phyloP scores from a whole-genome alignment of 2,329 filamentous ascomycete species.

The Aspergillus fijiensis region DNA sequence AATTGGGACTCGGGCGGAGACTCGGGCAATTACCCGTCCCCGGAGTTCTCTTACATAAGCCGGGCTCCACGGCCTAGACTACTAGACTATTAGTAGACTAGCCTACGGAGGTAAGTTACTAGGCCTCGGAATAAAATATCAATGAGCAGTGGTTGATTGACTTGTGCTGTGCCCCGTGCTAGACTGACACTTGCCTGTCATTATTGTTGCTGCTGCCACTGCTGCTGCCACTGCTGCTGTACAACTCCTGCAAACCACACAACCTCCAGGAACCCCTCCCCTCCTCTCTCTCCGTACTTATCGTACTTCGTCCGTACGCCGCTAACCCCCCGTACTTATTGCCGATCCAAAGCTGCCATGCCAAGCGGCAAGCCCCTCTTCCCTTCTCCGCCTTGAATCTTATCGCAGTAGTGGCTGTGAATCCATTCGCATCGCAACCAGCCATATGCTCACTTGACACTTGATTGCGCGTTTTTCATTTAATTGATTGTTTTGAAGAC shows the following conservation, averaged over 20 bases:
- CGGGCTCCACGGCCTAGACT: slow-evolving; percentile 5
- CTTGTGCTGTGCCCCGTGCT: too few relatives aligned
- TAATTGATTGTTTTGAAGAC: slow-evolving; percentile 18
- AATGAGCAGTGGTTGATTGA: background rate
- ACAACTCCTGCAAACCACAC: background rate
- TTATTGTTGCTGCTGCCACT: background rate
- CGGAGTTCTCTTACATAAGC: slow-evolving; percentile 6
- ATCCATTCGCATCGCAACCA: background rate
- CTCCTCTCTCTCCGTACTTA: too few relatives aligned
- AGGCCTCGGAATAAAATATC: background rate
- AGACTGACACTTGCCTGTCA: too few relatives aligned
- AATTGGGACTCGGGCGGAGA: slow-evolving; percentile 14
- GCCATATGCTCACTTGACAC: slow-evolving; percentile 16
- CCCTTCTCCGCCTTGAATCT: slow-evolving; percentile 2
- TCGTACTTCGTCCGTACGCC: too few relatives aligned
- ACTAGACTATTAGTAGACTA: background rate
- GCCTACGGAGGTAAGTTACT: too few relatives aligned
- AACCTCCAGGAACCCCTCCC: too few relatives aligned
- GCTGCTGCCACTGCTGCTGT: background rate
- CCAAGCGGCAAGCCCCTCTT: slow-evolving; percentile 4
- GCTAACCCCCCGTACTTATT: too few relatives aligned
- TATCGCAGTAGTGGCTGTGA: background rate
- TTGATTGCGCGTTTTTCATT: too few relatives aligned
- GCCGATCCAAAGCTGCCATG: background rate
- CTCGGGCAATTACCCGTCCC: slow-evolving; percentile 14